phyloP scores from a whole-genome alignment of 345 rosid species.

The Passiflora organensis region DNA sequence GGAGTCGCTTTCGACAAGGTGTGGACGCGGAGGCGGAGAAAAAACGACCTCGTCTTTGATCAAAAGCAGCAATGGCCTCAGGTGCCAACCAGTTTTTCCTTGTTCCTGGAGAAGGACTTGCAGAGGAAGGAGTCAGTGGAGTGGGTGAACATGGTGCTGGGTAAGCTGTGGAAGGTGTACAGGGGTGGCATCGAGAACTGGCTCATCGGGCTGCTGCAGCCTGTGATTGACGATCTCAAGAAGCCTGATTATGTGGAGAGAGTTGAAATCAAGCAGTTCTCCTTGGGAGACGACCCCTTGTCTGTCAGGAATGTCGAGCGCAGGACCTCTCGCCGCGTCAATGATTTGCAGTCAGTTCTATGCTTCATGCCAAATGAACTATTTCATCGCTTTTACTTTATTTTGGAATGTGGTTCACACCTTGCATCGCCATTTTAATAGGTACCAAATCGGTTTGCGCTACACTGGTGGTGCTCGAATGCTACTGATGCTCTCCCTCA shows the following conservation, averaged over 20 bases:
- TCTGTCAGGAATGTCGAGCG: constrained; percentile 95
- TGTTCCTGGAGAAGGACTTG: constrained; percentile 91
- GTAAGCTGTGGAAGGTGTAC: constrained; percentile 92
- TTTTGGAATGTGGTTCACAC: not conserved
- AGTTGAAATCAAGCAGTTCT: constrained; percentile 88
- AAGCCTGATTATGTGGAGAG: constrained; percentile 94
- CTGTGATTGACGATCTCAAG: constrained; percentile 87
- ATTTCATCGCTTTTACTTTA: not conserved
- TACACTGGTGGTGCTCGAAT: constrained; percentile 97
- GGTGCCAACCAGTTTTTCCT: constrained; percentile 76
- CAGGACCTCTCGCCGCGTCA: constrained; percentile 81
- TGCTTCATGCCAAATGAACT: not conserved
- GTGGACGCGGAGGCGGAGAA: constrained; percentile 69
- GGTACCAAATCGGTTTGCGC: constrained; percentile 96
- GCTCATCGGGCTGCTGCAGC: constrained; percentile 85
- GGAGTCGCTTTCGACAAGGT: constrained; percentile 86
- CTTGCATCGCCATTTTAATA: constrained; percentile 25
- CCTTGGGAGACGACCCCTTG: constrained; percentile 90
- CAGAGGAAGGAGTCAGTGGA: constrained; percentile 96
- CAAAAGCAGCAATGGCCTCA: constrained; percentile 58
- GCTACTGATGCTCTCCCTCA: constrained; percentile 79
- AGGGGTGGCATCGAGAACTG: constrained; percentile 91
- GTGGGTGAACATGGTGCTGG: constrained; percentile 99
- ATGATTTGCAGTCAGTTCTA: constrained; percentile 86
- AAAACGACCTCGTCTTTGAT: constrained; percentile 24